A percentile compares a stretch with the other conserved stretches of the same genome.
phyloP scores from a whole-genome alignment of 2,329 filamentous ascomycete species.

The Xenoacremonium recifei region DNA sequence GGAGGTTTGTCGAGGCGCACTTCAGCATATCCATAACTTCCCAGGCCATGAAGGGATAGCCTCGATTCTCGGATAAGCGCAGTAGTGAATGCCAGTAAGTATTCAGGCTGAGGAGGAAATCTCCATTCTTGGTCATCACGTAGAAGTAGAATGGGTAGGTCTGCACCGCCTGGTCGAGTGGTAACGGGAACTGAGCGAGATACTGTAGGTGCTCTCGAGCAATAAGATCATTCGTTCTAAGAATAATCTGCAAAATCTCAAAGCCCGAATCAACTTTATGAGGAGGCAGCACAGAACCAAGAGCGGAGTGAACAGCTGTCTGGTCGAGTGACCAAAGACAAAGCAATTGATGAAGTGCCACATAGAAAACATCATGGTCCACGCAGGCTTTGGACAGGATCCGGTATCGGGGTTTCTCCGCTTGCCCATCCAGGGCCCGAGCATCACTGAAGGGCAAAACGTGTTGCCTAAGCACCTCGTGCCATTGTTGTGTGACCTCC shows the following conservation, averaged over 20 bases:
- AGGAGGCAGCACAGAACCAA: constrained; percentile 9
- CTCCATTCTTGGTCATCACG: constrained; percentile 11
- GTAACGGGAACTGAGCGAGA: constrained; percentile 28
- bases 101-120: constrained; percentile 24
- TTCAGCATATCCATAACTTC: constrained; percentile 22
- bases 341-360: constrained; percentile 64
- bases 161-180: background rate
- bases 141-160: constrained; percentile 3
- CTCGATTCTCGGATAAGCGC: constrained; percentile 11
- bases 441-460: no score
- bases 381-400: constrained; percentile 57
- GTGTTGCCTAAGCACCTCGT: no score
- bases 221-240: constrained; percentile 24
- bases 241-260: constrained; percentile 12
- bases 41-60: constrained; percentile 26
- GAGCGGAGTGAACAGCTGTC: constrained; percentile 31
- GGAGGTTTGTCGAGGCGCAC: constrained; percentile 25
- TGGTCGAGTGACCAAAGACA: constrained; percentile 51
- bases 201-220: constrained; percentile 22
- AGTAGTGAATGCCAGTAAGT: constrained; percentile 19
- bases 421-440: no score
- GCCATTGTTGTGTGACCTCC: no score
- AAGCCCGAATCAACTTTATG: constrained; percentile 21
- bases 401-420: constrained; percentile 49
- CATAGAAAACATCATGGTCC: constrained; percentile 58